Base-by-base conservation (phyloP, 495 filamentous ascomycete genomes). In the Massariosphaeria phaeospora region DNA sequence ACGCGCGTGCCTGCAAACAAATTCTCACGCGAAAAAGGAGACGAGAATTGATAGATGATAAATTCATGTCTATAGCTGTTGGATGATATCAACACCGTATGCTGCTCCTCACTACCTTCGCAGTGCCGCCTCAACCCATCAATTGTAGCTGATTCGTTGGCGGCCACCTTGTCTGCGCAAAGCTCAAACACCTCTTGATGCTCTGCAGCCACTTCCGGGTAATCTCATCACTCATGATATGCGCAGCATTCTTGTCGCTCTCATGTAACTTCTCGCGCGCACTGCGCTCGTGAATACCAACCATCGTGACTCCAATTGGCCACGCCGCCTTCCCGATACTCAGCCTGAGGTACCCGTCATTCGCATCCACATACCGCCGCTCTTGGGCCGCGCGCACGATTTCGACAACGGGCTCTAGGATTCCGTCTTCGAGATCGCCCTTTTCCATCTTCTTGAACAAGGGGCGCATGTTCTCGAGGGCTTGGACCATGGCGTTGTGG, bases 281-380 rank as follows among this genome's bases (percentile, higher is more conserved):
- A 39, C 83, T 89, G 56, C 93, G 83, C 73, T 97, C 93, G 80
- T 98, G 93, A 65, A 98, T 98, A 76, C 93, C 93, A 58, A 98
- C 93, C 93, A 97, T 96, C 63, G 93, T 98, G 25, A 98, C 93
- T 72, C 93, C 93, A 67, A 98, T 98, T 24, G 93, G 93, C 93
- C 93, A 98, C 20, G 93, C 93, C 70, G 93, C 94, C 77, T 98
- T 98, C 48, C 93, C 93, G 68, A 98, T 98, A 70, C 88, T 95
- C 51, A 97, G 71, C 29, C 88, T 76, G 43, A 98, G 70, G 67
- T 97, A 98, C 1, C 89, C 89, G 67, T 98, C 91, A 65, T 96
- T 97, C 18, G 93, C 93, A 71, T 95, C 88, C 30, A 98, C 94
- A 67, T 97, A 98, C 62, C 88, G 76, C 48, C 86, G 74, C 64